Evolutionary conservation across 345 rosid genomes (phyloP), one percentile per base, ranked within the genome.

Genomic region (Pseudoturritis turrita): DNA sequence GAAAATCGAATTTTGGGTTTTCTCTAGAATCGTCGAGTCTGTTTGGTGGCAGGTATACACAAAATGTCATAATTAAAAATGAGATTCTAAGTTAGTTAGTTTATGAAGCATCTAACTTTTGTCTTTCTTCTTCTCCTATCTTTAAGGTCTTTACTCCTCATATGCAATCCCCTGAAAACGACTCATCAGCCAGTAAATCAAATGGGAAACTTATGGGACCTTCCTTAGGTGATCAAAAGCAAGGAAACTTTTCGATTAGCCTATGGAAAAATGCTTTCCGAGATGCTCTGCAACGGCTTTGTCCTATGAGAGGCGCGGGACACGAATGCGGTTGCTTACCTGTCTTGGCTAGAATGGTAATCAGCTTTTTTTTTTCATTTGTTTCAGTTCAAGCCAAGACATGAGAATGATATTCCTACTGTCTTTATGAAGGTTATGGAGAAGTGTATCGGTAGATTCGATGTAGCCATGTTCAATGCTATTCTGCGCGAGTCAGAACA

Each of bases 401-500:
- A 43, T 7, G 6, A 26, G 55, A 12, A 28, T 74, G 39, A 65
- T 14, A 8, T 49, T 14, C 5, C 39, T 40, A 2, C 41, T 44
- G 15, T 49, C 47, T 60, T 65, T 66, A 22, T 59, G 63, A 78
- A 94, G 97, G 96, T 90, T 25, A 92, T 92, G 91, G 91, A 87
- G 56, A 91, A 83, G 39, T 96, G 99, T 70, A 73, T 90, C 11
- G 76, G 81, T 36, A 83, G 99, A 78, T 78, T 92, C 33, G 99
- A 96, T 83, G 92, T 92, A 18, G 99, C 98, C 36, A 90, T 92
- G 92, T 96, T 96, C 80, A 96, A 96, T 81, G 99, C 96, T 59
- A 92, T 96, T 71, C 83, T 95, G 10, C 86, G 97, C 0, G 99
- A 96, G 78, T 96, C 99, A 43, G 92, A 85, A 43, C 83, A 87